Evolutionary conservation across 805 yeast species (phyloP).

Genomic region (Yamadazyma tumulicola): DNA sequence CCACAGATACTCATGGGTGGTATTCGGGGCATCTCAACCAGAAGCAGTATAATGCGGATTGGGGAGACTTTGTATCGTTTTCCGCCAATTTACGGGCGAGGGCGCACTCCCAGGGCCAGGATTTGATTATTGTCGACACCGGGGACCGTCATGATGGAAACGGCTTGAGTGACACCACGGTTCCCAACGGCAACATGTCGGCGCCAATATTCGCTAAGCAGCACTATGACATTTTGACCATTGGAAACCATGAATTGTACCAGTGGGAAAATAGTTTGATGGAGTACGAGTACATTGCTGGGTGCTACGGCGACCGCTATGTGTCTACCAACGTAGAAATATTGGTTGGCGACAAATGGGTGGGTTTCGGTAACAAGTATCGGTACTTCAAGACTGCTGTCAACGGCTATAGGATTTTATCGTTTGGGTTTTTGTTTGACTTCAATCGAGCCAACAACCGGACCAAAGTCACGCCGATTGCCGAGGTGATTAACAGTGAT

Average conservation of each 20-base stretch:
- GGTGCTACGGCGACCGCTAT: slow-evolving; percentile 59
- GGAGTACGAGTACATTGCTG: slow-evolving; percentile 62
- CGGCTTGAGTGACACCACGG: slow-evolving; percentile 78
- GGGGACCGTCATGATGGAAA: slow-evolving; percentile 97
- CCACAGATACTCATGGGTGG: slow-evolving; percentile 99
- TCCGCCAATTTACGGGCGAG: slow-evolving; percentile 43
- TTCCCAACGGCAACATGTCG: slow-evolving; percentile 65
- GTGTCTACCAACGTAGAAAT: slow-evolving; percentile 72
- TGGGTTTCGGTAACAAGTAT: slow-evolving; percentile 65
- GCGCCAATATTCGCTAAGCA: slow-evolving; percentile 58
- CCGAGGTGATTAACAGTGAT: slow-evolving; percentile 46
- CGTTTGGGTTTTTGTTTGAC: slow-evolving; percentile 78
- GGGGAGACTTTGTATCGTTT: slow-evolving; percentile 89
- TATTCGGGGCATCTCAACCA: slow-evolving; percentile 85
- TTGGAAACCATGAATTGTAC: slow-evolving; percentile 92
- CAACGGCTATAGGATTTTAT: slow-evolving; percentile 49
- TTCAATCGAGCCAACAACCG: slow-evolving; percentile 58
- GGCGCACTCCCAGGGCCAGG: slow-evolving; percentile 49
- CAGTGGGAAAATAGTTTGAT: slow-evolving; percentile 55
- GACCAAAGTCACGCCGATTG: slow-evolving; percentile 62
- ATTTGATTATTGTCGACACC: slow-evolving; percentile 73
- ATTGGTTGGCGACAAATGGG: slow-evolving; percentile 40
- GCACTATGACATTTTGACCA: slow-evolving; percentile 73
- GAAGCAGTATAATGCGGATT: slow-evolving; percentile 72
- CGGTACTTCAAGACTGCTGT: slow-evolving; percentile 63